Base-by-base conservation (phyloP, 306 rosid species). In the Cucumis hystrix region DNA sequence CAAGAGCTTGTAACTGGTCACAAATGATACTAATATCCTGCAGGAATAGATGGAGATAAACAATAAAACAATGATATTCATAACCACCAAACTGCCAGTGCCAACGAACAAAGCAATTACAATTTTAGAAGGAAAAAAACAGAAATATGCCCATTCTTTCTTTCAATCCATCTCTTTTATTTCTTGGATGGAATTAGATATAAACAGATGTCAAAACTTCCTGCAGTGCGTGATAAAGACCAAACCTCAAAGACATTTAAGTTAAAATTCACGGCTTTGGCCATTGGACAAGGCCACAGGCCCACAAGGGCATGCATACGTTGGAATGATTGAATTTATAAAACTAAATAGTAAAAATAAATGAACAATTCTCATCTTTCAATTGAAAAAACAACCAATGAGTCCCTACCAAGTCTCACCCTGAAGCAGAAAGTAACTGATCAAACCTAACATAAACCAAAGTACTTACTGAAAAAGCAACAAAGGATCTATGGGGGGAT, bases 1-100 rank as follows among this genome's bases (percentile, higher is more conserved):
- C 20, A 80, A 95, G 88, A 82, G 81, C 79, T 78, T 88, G 90
- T 64, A 95, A 81, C 82, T 92, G 96, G 69, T 85, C 92, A 80
- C 97, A 95, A 83, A 92, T 88, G 63, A 66, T 86, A 69, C 92
- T 89, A 67, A 92, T 84, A 76, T 92, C 97, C 98, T 94, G 94
- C 83, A 84, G 74, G 76, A 69, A 87, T 61, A 73, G 75, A 84
- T 84, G 47, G 51, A 83, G 59, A 33, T 45, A 33, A 12, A 76
- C 73, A 80, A 28, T 43, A 72, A 72, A 43, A 51, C 43, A 52
- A 47, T 25, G 20, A 15, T 72, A 8, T 72, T 72, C 76, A 28
- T 16, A 55, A 28, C 76, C 59, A 47, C 60, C 41, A 25, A 69
- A 71, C 35, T 68, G 35, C 35, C 49, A 43, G 37, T 51, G n/a